Base-by-base conservation (phyloP, 106 monocot genomes). In the Dendrobium officinale region DNA sequence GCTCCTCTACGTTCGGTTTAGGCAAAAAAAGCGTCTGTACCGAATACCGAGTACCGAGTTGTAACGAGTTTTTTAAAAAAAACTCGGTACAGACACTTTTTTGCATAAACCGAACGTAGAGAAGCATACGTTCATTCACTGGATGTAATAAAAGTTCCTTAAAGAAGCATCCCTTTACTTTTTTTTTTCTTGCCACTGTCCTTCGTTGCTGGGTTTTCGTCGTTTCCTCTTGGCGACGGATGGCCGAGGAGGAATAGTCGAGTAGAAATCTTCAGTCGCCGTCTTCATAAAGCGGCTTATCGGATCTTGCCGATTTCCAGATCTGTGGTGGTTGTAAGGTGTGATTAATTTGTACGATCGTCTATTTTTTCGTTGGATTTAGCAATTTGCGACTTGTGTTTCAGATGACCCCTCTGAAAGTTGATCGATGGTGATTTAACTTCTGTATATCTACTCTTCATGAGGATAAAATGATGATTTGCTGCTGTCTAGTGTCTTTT, bases 191-290 rank as follows among this genome's bases (percentile, higher is more conserved):
- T 61, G 20, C 61, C 8, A 6, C n/a, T 20, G 20, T 22, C 61
- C 61, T 61, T 20, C 61, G 22, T 61, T 19, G 61, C 61, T 70
- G 70, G 33, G 70, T 70, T 70, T 70, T 70, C 70, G 70, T 70
- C 70, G 16, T 70, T 70, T 70, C 37, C 70, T 37, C 70, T 37
- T 37, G 24, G 70, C 29, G 16, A 37, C 70, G 70, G 33, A 15
- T 33, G 24, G 37, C 29, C 4, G 70, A 70, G 26, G 5, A n/a
- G 24, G 64, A 66, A 26, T 20, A 66, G 64, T 6, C 9, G 24
- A 66, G 24, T 6, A 70, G 67, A 67, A 27, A 29, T 67, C 22
- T 67, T 27, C 26, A 0, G 26, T 26, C 1, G 27, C 26, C 26
- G 7, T 67, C 26, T 27, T 27, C 26, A 70, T 16, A 37, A 4